Conservation (phyloP, 108 stramenopile species). For the Craspedostauros australis region DNA sequence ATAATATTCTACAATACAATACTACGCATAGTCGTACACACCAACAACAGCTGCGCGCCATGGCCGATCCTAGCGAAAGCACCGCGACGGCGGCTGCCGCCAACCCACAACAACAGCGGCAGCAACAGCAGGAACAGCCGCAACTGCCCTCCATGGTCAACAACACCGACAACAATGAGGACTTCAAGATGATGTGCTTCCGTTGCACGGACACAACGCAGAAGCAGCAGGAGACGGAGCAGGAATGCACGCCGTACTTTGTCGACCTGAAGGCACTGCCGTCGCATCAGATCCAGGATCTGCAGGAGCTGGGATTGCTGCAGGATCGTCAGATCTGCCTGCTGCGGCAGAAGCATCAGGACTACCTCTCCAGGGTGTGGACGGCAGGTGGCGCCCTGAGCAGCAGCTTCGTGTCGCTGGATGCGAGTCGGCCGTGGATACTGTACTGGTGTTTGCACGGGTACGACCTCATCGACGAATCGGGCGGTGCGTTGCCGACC, state of each 20-base stretch:
- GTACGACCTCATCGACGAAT: constrained; percentile 70
- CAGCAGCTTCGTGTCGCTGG: constrained; percentile 69
- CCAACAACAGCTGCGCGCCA: too few species aligned
- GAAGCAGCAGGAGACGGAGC: constrained; percentile 64
- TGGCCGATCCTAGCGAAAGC: too few species aligned
- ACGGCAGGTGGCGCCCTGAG: constrained; percentile 1
- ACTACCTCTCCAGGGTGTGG: constrained; percentile 34
- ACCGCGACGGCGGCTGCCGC: too few species aligned
- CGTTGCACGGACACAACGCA: too few species aligned
- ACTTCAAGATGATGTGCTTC: too few species aligned
- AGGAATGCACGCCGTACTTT: constrained; percentile 72
- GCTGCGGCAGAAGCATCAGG: constrained; percentile 30
- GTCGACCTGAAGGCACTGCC: constrained; percentile 48
- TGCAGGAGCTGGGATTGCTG: constrained; percentile 57
- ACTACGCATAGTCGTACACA: too few species aligned
- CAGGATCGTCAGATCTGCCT: constrained; percentile 23
- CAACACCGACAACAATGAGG: too few species aligned
- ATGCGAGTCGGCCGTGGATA: constrained; percentile 96
- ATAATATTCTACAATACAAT: too few species aligned
- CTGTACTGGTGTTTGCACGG: constrained; percentile 94
- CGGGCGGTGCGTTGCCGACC: too few species aligned
- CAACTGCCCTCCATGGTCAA: too few species aligned
- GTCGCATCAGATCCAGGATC: constrained; percentile 38
- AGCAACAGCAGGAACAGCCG: too few species aligned
- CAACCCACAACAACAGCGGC: too few species aligned